These are phyloP conservation scores for Takashimella koratensis DNA, from an alignment of 1,284 basidiomycete species.

Conservation along the genomic window DNA sequence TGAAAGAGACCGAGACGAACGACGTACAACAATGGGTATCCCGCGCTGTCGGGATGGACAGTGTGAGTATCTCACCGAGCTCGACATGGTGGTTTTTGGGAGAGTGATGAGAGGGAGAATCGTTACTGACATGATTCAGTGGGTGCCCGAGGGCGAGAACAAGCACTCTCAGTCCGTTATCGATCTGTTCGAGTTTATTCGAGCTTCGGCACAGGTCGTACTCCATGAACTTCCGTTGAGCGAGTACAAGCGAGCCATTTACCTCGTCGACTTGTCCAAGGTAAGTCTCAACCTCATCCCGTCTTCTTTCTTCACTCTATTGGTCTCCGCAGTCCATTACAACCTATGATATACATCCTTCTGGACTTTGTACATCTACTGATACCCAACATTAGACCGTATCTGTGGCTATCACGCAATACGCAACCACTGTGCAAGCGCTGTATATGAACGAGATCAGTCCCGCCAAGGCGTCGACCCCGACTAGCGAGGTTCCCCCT, in stretches of 20 bases:
- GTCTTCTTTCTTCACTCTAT: too few species aligned
- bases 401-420: slow-evolving; percentile 37
- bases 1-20: slow-evolving; percentile 42
- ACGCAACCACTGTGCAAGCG: slow-evolving; percentile 41
- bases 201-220: slow-evolving; percentile 36
- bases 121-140: slow-evolving; percentile 24
- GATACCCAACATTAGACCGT: too few species aligned
- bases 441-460: slow-evolving; percentile 42
- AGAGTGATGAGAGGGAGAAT: not conserved
- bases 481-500: slow-evolving; percentile 14
- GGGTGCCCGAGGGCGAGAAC: slow-evolving; percentile 45
- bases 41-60: slow-evolving; percentile 45
- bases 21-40: slow-evolving; percentile 47
- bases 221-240: slow-evolving; percentile 41
- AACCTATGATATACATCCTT: too few species aligned
- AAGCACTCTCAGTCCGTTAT: slow-evolving; percentile 45
- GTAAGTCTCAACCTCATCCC: slow-evolving; percentile 21
- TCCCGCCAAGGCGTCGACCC: slow-evolving; percentile 26
- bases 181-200: slow-evolving; percentile 48
- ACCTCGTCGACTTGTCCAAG: slow-evolving; percentile 48
- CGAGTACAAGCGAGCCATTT: slow-evolving; percentile 46
- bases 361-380: too few species aligned
- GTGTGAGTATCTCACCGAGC: slow-evolving; percentile 16
- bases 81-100: not conserved
- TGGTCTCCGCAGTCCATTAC: too few species aligned